Conservation (phyloP, 140 eudicot genomes). For the Cichorium intybus region DNA sequence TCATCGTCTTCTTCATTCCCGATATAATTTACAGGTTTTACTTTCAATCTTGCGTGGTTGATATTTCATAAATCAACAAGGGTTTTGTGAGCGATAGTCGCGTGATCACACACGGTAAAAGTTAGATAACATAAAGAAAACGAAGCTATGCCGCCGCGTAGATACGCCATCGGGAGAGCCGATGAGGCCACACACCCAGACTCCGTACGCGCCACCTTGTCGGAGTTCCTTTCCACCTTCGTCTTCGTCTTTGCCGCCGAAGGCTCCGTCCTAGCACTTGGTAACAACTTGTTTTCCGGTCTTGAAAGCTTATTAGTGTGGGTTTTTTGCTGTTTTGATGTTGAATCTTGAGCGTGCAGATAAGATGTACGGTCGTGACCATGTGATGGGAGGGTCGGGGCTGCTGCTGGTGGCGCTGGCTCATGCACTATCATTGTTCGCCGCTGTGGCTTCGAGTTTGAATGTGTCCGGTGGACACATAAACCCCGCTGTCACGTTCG, state of each 20-base stretch:
- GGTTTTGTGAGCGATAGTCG: not conserved
- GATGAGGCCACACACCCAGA: conserved; percentile 93
- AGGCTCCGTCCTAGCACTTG: conserved; percentile 79
- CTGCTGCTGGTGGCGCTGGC: conserved; percentile 72
- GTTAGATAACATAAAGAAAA: not conserved
- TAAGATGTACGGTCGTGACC: conserved; percentile 46
- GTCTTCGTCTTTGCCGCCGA: conserved; percentile 88
- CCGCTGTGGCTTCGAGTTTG: conserved; percentile 76
- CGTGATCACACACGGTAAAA: not conserved
- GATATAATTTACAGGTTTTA: not conserved
- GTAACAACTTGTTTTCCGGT: conserved; percentile 22
- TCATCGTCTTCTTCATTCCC: not conserved
- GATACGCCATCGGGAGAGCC: conserved; percentile 67
- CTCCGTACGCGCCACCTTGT: conserved; percentile 75
- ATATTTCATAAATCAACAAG: not conserved
- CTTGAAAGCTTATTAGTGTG: not conserved
- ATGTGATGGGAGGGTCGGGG: conserved; percentile 40
- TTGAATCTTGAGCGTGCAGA: conserved; percentile 34
- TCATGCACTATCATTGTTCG: conserved; percentile 64
- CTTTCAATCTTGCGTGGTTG: not conserved
- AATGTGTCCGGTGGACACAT: conserved; percentile 91
- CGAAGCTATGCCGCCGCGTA: conserved; percentile 41
- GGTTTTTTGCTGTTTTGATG: not conserved
- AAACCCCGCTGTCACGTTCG: conserved; percentile 94
- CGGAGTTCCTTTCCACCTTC: conserved; percentile 86